Base-by-base conservation (phyloP, 306 rosid species). In the Cyamopsis tetragonoloba region DNA sequence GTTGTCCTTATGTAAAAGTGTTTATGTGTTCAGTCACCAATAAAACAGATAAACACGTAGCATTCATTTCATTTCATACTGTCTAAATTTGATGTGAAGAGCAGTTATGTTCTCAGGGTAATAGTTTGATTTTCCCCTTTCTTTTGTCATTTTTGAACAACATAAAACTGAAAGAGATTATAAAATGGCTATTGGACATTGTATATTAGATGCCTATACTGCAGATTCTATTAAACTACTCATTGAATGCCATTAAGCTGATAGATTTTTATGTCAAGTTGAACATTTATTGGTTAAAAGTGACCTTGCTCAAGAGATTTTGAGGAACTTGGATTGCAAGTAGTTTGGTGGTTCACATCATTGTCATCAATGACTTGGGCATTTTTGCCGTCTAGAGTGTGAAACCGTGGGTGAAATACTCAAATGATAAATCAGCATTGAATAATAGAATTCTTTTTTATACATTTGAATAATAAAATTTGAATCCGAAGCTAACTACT, bases 311-410 rank as follows among this genome's bases (percentile, higher is more conserved):
- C 13, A 34, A 13, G 13, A 38, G 35, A 50, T 22, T 1, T 19
- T 28, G 58, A 68, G 13, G 7, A 48, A 49, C 8, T 38, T 13
- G 11, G 43, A 47, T 20, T 68, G 38, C 53, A 74, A 24, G 49
- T 65, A 20, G 47, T 58, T 58, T 75, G 2, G 2, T 0, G 31
- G 80, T 58, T 47, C 51, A 14, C 75, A 11, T 39, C 59, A 44
- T 44, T 64, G 24, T 6, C 72, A 34, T 66, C 39, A 49, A 59
- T 23, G 72, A 55, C 19, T 15, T 10, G 35, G 41, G 19, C 24
- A 24, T 6, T 48, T 47, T 47, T 49, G 18, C 37, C 31, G 4
- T 26, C 24, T 2, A 4, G 22, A 46, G 60, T 31, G 43, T 3
- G 44, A 51, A 67, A 35, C 55, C 20, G 7, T 19, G 38, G n/a